Base-by-base conservation (phyloP, 495 filamentous ascomycete genomes). In the Talaromyces adpressus region DNA sequence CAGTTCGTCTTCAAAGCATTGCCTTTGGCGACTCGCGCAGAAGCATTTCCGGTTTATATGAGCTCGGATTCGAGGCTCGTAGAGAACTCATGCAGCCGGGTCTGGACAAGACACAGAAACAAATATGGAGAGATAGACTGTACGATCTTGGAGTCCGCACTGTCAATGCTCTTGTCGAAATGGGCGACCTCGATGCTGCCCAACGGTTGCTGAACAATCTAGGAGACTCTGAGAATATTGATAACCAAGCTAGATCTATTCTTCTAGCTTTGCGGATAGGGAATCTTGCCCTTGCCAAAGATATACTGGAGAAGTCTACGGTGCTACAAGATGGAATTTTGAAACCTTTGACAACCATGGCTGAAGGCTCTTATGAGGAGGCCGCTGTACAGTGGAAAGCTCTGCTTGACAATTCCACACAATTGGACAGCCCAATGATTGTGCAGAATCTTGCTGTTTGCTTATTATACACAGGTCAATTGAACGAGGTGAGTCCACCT, bases 31-130 rank as follows among this genome's bases (percentile, higher is more conserved):
- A 97, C 73, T 81, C 86, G 45, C 82, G 92, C n/a, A 81, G 91
- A 59, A 87, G 87, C n/a, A 86, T 98, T 45, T 91, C 89, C 72
- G 87, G 87, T 23, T 89, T 94, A 69, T 97, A 96, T 70, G 92
- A 96, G 62, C 81, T 98, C 1, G 94, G 87, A 0, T 69, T 88
- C 14, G 92, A 96, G 71, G 90, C 86, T 2, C 77, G 93, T 30
- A 72, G 71, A 1, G 80, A 82, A 30, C 69, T 89, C 16, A 70
- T 78, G 59, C 75, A 64, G 57, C 69, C 57, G 63, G 72, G 70
- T 5, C 62, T 64, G 49, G 68, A 51, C 20, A 68, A 70, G 7
- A 41, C 57, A 16, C 81, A 82, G 34, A 74, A 76, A 12, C 70
- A 77, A 57, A 65, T 88, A 45, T 98, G 93, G 94, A 82, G 79